Conservation (phyloP, 2,329 filamentous ascomycete species). For the Hysterium pulicare region DNA sequence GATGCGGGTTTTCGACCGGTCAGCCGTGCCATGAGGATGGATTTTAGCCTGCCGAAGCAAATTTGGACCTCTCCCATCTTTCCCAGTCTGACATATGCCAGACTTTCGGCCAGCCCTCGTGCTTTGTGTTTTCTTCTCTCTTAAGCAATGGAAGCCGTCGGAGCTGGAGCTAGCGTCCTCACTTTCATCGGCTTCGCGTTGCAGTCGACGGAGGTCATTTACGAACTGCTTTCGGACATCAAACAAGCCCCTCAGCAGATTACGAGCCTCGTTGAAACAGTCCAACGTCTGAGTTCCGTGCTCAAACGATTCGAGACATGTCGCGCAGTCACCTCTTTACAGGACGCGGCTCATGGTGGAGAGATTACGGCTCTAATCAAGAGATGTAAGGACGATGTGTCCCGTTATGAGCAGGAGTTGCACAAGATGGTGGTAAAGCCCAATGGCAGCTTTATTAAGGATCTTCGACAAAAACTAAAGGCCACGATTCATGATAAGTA, state of each 20-base stretch:
- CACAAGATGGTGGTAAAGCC: background rate
- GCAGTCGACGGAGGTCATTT: constrained; percentile 2
- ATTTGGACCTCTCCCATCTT: too few species aligned
- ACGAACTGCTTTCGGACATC: background rate
- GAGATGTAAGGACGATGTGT: background rate
- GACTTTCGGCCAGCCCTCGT: too few species aligned
- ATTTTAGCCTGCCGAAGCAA: too few species aligned
- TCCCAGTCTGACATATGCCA: too few species aligned
- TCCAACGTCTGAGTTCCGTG: background rate
- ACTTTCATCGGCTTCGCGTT: constrained; percentile 3
- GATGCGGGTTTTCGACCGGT: too few species aligned
- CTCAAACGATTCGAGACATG: background rate
- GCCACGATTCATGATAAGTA: background rate
- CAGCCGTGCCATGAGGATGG: too few species aligned
- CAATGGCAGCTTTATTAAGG: background rate
- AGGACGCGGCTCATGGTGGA: background rate
- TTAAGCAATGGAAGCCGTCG: constrained; percentile 3
- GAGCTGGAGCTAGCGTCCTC: background rate
- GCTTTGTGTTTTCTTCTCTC: too few species aligned
- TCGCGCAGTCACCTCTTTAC: background rate
- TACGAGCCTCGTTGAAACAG: background rate
- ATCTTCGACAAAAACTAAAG: constrained; percentile 1
- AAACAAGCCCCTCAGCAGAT: constrained; percentile 1
- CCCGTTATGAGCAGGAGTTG: background rate
- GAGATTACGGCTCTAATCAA: background rate